phyloP scores from a whole-genome alignment of 2,329 filamentous ascomycete species.

The Aspergillus oerlinghausenensis region DNA sequence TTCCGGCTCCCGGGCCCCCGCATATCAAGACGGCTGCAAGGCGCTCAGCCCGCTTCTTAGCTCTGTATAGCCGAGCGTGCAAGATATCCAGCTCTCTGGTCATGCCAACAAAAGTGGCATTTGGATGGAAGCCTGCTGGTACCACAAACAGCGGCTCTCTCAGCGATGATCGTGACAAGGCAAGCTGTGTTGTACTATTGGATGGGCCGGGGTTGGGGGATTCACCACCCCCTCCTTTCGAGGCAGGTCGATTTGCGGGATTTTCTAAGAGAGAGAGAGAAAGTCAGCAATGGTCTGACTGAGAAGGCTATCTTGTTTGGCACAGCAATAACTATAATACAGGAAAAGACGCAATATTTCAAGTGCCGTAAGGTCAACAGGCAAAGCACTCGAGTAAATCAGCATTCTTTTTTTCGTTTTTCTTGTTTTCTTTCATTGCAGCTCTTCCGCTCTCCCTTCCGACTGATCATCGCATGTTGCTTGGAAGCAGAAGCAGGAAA shows the following conservation, averaged over 20 bases:
- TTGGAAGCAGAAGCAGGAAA: background rate
- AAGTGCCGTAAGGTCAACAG: background rate
- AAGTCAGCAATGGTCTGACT: slow-evolving; percentile 33
- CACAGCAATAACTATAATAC: slow-evolving; percentile 12
- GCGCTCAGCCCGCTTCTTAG: slow-evolving; percentile 53
- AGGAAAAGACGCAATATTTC: slow-evolving; percentile 2
- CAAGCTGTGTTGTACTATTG: slow-evolving; percentile 17
- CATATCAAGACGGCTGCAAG: slow-evolving; percentile 62
- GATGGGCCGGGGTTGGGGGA: slow-evolving; percentile 23
- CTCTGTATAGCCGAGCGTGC: slow-evolving; percentile 56
- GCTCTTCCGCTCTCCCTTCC: background rate
- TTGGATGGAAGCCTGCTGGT: slow-evolving; percentile 58
- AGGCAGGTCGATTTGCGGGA: slow-evolving; percentile 16
- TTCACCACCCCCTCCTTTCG: slow-evolving; percentile 16
- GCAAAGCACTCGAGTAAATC: background rate
- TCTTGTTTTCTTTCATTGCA: background rate
- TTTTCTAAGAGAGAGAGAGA: slow-evolving; percentile 29
- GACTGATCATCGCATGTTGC: background rate
- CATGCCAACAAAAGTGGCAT: slow-evolving; percentile 60
- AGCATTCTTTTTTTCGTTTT: background rate
- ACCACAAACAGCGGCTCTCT: slow-evolving; percentile 38
- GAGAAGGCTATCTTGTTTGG: slow-evolving; percentile 8
- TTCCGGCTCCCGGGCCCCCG: slow-evolving; percentile 62
- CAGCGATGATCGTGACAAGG: slow-evolving; percentile 18
- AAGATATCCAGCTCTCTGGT: slow-evolving; percentile 54